Conservation (phyloP, 2,329 filamentous ascomycete species). For the Camillea tinctor region DNA sequence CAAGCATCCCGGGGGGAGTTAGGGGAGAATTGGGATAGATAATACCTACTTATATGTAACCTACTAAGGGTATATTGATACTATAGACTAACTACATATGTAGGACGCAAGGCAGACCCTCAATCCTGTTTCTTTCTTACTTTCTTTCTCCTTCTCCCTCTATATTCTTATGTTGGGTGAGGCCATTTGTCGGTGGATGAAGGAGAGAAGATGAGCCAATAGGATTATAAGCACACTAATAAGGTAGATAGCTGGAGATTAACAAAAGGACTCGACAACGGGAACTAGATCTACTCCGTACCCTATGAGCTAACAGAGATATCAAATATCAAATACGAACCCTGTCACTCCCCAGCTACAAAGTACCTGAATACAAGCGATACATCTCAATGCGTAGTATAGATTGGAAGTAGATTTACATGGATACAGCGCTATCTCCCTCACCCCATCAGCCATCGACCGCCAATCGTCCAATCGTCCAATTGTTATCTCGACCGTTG, state of each 20-base stretch:
- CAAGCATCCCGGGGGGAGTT: background rate
- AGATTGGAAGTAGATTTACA: background rate
- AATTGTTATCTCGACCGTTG: background rate
- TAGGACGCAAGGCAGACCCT: no score
- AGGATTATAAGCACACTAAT: background rate
- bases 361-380: background rate
- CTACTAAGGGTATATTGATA: no score
- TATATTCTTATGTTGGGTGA: no score
- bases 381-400: background rate
- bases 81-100: no score
- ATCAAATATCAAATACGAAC: background rate
- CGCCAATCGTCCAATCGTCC: background rate
- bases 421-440: background rate
- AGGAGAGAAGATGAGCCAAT: no score
- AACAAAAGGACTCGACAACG: background rate
- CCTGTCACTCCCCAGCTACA: background rate
- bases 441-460: background rate
- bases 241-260: background rate
- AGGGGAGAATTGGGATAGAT: no score
- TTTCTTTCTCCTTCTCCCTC: no score
- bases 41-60: no score
- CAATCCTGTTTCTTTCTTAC: no score
- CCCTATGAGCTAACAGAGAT: background rate
- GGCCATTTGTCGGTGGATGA: no score
- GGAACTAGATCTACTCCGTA: background rate